phyloP scores from a whole-genome alignment of 768 basidiomycete genomes.

The Amanita pseudoporphyria region DNA sequence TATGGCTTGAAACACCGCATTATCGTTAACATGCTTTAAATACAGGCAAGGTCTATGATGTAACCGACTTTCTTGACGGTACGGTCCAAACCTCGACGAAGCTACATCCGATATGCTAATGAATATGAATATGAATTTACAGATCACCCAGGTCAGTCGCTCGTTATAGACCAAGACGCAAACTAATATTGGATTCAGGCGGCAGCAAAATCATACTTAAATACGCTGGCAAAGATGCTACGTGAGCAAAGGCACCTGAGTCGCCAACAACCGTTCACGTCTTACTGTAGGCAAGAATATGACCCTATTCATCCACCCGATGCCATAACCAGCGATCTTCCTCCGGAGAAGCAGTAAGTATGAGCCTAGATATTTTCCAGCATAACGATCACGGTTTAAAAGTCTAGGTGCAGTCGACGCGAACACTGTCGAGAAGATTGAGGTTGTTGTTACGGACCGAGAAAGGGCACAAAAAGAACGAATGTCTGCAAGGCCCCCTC shows the following conservation, averaged over 20 bases:
- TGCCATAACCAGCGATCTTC: constrained; percentile 67
- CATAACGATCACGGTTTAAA: neutral
- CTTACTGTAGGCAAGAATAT: constrained; percentile 53
- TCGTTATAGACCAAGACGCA: neutral
- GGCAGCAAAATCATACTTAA: constrained; percentile 81
- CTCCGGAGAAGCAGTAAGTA: constrained; percentile 75
- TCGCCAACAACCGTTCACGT: neutral
- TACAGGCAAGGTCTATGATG: constrained; percentile 66
- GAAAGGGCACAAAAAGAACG: constrained; percentile 64
- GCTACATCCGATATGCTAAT: neutral
- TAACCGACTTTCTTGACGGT: constrained; percentile 71
- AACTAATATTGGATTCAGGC: constrained; percentile 24
- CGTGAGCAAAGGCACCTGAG: constrained; percentile 35
- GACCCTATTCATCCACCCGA: constrained; percentile 87
- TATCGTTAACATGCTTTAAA: neutral
- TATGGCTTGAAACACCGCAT: neutral
- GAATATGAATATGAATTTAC: neutral
- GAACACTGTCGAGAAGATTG: constrained; percentile 52
- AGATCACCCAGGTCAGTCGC: constrained; percentile 53
- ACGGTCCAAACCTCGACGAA: constrained; percentile 11
- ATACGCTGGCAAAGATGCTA: constrained; percentile 87
- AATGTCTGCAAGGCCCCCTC: constrained; percentile 52
- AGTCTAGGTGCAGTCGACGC: constrained; percentile 69
- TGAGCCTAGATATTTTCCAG: neutral
- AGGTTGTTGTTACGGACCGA: constrained; percentile 54